Conservation (phyloP, 805 yeast species). For the Lachancea sp. region DNA sequence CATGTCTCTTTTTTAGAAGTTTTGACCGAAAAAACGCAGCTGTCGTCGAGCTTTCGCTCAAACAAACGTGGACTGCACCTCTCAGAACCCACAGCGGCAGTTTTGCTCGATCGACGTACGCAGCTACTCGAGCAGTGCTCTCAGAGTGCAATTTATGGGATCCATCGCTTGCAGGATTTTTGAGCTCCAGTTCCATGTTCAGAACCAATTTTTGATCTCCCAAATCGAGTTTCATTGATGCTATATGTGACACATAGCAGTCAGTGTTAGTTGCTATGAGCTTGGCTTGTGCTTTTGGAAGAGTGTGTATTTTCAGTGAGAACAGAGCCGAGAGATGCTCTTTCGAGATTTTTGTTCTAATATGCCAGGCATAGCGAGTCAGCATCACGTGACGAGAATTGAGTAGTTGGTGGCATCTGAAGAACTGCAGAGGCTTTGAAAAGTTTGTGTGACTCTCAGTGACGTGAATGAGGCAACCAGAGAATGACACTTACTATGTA, state of each 20-base stretch:
- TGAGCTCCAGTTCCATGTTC: slow-evolving; percentile 28
- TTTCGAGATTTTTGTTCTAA: too few relatives aligned
- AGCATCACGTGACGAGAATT: too few relatives aligned
- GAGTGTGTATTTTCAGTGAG: too few relatives aligned
- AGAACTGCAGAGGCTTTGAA: too few relatives aligned
- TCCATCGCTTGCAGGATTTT: not conserved
- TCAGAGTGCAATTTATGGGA: not conserved
- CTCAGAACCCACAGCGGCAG: slow-evolving; percentile 27
- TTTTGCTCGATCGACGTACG: slow-evolving; percentile 13
- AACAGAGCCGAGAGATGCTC: too few relatives aligned
- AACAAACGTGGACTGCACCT: slow-evolving; percentile 14
- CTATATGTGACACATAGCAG: slow-evolving; percentile 1
- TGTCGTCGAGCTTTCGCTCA: slow-evolving; percentile 24
- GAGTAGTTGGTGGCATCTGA: too few relatives aligned
- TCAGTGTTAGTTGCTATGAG: not conserved
- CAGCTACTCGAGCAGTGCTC: slow-evolving; percentile 3
- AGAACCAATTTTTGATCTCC: slow-evolving; percentile 21
- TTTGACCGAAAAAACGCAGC: slow-evolving; percentile 25
- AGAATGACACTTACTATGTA: too few relatives aligned
- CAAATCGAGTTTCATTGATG: slow-evolving; percentile 17
- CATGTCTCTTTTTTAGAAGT: slow-evolving; percentile 12
- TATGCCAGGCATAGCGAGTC: too few relatives aligned
- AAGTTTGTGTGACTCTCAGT: too few relatives aligned
- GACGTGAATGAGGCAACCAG: too few relatives aligned
- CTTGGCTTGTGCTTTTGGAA: too few relatives aligned